These are phyloP conservation scores for Colletotrichum lini DNA, from an alignment of 2,329 filamentous ascomycete genomes.

Conservation along the genomic window DNA sequence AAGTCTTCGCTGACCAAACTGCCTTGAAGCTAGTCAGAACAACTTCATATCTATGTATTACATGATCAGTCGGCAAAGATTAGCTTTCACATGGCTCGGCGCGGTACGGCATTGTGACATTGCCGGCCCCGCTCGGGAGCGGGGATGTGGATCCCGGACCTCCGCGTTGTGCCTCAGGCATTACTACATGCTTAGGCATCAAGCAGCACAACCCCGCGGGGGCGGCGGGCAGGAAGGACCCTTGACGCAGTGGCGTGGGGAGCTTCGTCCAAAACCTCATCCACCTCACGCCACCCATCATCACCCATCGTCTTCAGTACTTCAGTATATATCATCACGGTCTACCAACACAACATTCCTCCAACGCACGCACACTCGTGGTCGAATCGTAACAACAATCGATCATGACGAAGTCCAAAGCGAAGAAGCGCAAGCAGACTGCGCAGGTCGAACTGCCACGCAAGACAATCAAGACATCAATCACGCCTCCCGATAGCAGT, in stretches of 20 bases:
- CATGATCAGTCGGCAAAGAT: too few species aligned
- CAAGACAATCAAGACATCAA: slow-evolving; percentile 58
- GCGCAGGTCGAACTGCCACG: slow-evolving; percentile 52
- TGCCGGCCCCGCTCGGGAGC: too few species aligned
- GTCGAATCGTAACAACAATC: neutral
- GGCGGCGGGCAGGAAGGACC: slow-evolving; percentile 10
- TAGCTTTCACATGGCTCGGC: too few species aligned
- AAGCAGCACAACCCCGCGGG: slow-evolving; percentile 9
- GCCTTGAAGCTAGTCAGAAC: too few species aligned
- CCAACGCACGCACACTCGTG: neutral
- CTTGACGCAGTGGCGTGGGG: neutral
- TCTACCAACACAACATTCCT: neutral
- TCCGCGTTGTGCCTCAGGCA: neutral
- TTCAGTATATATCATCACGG: too few species aligned
- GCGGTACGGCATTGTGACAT: too few species aligned
- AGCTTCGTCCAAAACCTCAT: slow-evolving; percentile 6
- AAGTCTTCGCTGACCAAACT: too few species aligned
- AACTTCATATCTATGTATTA: too few species aligned
- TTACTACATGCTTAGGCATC: too few species aligned
- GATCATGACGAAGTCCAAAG: slow-evolving; percentile 61
- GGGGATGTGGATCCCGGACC: neutral
- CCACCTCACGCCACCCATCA: slow-evolving; percentile 1
- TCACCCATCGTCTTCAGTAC: neutral
- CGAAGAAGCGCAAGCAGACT: slow-evolving; percentile 62
- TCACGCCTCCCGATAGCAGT: slow-evolving; percentile 49